phyloP scores from a whole-genome alignment of 164 flowering plant species.

The Annona cherimola region DNA sequence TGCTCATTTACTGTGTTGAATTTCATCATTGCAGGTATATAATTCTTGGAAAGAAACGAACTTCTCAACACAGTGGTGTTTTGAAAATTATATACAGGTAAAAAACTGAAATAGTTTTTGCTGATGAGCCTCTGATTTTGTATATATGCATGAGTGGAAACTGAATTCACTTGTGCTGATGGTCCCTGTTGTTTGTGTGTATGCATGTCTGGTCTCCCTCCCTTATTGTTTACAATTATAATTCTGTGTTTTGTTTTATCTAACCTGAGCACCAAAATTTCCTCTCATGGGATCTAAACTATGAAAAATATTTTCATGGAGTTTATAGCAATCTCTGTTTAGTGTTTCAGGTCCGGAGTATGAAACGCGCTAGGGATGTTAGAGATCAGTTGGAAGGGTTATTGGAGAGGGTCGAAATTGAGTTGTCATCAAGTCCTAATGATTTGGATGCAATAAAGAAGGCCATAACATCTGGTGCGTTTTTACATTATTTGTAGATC shows the following conservation, averaged over 20 bases:
- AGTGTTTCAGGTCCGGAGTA: slow-evolving; percentile 69
- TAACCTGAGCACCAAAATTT: no score
- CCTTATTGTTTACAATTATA: no score
- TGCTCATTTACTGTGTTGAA: background rate
- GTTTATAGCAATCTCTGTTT: background rate
- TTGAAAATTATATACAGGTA: slow-evolving; percentile 96
- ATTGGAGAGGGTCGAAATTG: slow-evolving; percentile 89
- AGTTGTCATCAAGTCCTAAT: slow-evolving; percentile 45
- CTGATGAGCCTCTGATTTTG: background rate
- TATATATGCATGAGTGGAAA: background rate
- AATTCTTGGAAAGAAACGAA: slow-evolving; percentile 92
- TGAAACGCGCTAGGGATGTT: slow-evolving; percentile 95
- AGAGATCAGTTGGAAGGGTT: slow-evolving; percentile 94
- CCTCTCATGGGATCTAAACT: no score
- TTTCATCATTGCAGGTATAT: slow-evolving; percentile 48
- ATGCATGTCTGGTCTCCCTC: no score
- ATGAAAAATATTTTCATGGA: background rate
- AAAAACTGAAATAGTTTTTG: background rate
- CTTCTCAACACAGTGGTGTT: slow-evolving; percentile 93
- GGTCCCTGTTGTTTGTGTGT: no score
- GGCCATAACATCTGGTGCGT: slow-evolving; percentile 75
- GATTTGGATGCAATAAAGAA: slow-evolving; percentile 81
- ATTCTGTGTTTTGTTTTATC: no score
- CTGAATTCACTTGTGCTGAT: background rate
- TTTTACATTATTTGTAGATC: background rate